These are phyloP conservation scores for Dactylellina sp. DNA, from an alignment of 2,329 filamentous ascomycete species.

Conservation along the genomic window DNA sequence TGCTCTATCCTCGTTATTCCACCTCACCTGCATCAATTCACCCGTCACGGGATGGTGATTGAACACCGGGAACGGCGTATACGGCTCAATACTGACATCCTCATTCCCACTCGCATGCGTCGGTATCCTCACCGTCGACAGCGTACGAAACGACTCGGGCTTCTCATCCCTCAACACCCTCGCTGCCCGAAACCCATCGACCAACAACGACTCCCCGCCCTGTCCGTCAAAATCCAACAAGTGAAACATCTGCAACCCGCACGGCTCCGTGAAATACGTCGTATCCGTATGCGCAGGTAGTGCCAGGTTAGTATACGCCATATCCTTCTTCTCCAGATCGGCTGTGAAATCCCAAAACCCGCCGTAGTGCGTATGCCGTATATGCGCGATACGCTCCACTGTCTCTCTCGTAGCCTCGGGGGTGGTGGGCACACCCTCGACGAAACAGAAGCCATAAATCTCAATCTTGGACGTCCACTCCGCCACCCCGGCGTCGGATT, in stretches of 20 bases:
- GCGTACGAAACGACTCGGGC: slow-evolving; percentile 69
- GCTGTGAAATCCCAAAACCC: slow-evolving; percentile 89
- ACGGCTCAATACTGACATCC: slow-evolving; percentile 82
- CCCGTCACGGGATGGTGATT: slow-evolving; percentile 68
- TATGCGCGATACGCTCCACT: slow-evolving; percentile 83
- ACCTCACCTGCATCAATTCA: slow-evolving; percentile 76
- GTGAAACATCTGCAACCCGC: slow-evolving; percentile 92
- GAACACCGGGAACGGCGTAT: slow-evolving; percentile 77
- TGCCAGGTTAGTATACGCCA: slow-evolving; percentile 87
- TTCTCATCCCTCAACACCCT: slow-evolving; percentile 70
- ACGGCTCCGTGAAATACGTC: slow-evolving; percentile 93
- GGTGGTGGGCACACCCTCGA: slow-evolving; percentile 75
- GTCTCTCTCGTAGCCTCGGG: slow-evolving; percentile 79
- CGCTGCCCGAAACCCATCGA: slow-evolving; percentile 86
- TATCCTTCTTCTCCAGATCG: slow-evolving; percentile 87
- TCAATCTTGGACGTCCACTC: slow-evolving; percentile 74
- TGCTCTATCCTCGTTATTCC: slow-evolving; percentile 93
- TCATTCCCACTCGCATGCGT: slow-evolving; percentile 90
- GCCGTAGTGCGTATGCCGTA: slow-evolving; percentile 91
- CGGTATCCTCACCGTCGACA: slow-evolving; percentile 72
- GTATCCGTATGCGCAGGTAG: slow-evolving; percentile 91
- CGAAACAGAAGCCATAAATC: slow-evolving; percentile 76
- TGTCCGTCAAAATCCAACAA: slow-evolving; percentile 80
- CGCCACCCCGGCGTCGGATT: slow-evolving; percentile 69
- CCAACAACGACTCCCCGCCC: slow-evolving; percentile 83